A percentile compares a stretch with the other conserved stretches of the same genome.
These are phyloP conservation scores for Lophiostoma macrostomum DNA, from an alignment of 495 filamentous ascomycete genomes.

Conservation along the genomic window DNA sequence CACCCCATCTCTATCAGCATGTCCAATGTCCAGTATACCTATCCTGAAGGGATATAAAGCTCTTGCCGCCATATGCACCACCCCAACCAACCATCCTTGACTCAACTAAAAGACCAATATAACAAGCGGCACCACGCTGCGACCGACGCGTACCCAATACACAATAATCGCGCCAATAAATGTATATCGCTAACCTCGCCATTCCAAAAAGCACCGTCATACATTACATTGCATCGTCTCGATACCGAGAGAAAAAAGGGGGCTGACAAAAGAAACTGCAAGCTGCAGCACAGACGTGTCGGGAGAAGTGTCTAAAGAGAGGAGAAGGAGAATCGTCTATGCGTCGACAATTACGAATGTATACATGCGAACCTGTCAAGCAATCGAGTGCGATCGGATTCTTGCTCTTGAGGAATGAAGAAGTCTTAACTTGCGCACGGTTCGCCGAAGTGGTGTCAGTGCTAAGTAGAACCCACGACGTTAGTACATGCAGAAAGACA, in stretches of 20 bases:
- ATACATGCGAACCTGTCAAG: slow-evolving; percentile 9
- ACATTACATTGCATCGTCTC: slow-evolving; percentile 19
- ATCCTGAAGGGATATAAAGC: slow-evolving; percentile 1
- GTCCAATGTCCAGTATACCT: background rate
- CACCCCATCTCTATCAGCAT: background rate
- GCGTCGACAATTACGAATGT: slow-evolving; percentile 17
- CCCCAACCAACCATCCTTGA: no score
- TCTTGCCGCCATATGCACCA: background rate
- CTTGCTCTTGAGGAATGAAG: slow-evolving; percentile 28
- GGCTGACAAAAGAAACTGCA: background rate
- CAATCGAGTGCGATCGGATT: slow-evolving; percentile 16
- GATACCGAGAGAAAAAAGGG: slow-evolving; percentile 1
- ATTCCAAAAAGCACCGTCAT: slow-evolving; percentile 2
- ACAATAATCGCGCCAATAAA: background rate
- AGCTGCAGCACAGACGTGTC: background rate
- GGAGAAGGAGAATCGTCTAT: slow-evolving; percentile 12
- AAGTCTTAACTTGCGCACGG: slow-evolving; percentile 22
- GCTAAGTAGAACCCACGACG: slow-evolving; percentile 17
- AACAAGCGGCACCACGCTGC: background rate
- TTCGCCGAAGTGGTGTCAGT: slow-evolving; percentile 25
- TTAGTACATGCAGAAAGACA: slow-evolving; percentile 10
- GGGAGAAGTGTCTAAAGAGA: background rate
- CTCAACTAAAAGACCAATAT: no score
- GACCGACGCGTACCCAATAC: background rate
- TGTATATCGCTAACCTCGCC: background rate